phyloP scores from a whole-genome alignment of 2,329 filamentous ascomycete species.

The Fusarium anthophilum region DNA sequence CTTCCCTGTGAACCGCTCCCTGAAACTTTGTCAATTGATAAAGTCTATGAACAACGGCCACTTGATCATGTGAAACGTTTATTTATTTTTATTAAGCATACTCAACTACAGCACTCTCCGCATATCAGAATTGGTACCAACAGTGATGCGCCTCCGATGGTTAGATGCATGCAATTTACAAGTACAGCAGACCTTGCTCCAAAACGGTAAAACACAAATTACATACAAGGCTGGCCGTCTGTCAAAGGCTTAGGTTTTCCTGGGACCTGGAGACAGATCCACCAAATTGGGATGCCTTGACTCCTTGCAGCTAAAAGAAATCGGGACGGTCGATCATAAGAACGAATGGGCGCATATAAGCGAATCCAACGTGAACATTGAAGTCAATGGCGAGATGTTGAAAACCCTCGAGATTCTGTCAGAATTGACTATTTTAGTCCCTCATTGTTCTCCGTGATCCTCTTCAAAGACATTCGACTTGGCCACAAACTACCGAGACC shows the following conservation, averaged over 20 bases:
- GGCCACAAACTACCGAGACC: constrained; percentile 21
- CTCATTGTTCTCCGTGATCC: neutral
- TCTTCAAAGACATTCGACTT: constrained; percentile 17
- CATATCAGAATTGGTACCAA: neutral
- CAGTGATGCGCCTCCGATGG: constrained; percentile 12
- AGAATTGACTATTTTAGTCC: neutral
- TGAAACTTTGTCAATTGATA: constrained; percentile 1
- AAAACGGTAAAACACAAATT: constrained; percentile 31
- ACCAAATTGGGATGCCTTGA: constrained; percentile 20
- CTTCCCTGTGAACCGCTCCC: constrained; percentile 9
- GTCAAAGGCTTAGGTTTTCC: constrained; percentile 28
- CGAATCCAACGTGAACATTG: neutral
- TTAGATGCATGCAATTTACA: constrained; percentile 35
- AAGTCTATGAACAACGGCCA: neutral
- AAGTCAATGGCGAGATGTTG: neutral
- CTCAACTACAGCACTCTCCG: neutral
- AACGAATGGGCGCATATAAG: constrained; percentile 16
- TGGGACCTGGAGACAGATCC: constrained; percentile 34
- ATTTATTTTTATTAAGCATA: neutral
- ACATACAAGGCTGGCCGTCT: constrained; percentile 34
- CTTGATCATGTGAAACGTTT: neutral
- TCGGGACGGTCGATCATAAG: constrained; percentile 25
- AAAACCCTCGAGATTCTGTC: neutral
- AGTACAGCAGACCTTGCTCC: constrained; percentile 21
- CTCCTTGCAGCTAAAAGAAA: constrained; percentile 35